These are phyloP conservation scores for Populus nigra DNA, from an alignment of 345 rosid species.

Conservation along the genomic window DNA sequence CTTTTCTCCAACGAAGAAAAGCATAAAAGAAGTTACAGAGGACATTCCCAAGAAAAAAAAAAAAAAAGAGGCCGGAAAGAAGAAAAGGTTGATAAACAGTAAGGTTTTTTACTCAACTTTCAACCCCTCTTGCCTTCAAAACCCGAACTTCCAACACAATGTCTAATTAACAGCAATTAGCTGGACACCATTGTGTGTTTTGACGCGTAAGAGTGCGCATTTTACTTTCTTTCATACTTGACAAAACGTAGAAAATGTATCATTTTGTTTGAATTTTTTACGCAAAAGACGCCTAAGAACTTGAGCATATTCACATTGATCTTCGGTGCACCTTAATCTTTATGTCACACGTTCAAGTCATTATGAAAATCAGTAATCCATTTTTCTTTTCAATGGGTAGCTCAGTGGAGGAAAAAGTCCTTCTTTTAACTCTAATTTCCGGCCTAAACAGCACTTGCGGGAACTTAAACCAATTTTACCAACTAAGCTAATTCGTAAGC, in stretches of 20 bases:
- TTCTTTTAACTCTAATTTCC: background rate
- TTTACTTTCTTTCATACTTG: background rate
- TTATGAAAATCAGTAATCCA: background rate
- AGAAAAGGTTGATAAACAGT: background rate
- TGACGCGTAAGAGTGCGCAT: no score
- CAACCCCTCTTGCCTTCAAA: background rate
- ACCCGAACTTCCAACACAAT: background rate
- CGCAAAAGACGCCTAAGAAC: background rate
- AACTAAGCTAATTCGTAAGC: background rate
- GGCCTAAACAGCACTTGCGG: background rate
- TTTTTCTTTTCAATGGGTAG: background rate
- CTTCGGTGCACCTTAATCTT: background rate
- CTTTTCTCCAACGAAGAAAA: background rate
- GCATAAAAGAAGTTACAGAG: background rate
- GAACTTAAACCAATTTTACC: background rate
- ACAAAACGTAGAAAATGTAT: no score
- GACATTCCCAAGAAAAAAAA: background rate
- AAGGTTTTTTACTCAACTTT: background rate
- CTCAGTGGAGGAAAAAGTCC: background rate
- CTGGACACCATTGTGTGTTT: constrained; percentile 11
- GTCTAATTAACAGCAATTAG: background rate
- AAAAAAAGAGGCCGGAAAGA: background rate
- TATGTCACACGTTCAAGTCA: background rate
- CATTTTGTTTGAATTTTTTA: background rate
- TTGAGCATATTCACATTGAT: background rate